Evolutionary conservation across 2,329 filamentous ascomycete species (phyloP), one percentile per base, ranked within the genome.

Genomic region (Botrytis cinerea): DNA sequence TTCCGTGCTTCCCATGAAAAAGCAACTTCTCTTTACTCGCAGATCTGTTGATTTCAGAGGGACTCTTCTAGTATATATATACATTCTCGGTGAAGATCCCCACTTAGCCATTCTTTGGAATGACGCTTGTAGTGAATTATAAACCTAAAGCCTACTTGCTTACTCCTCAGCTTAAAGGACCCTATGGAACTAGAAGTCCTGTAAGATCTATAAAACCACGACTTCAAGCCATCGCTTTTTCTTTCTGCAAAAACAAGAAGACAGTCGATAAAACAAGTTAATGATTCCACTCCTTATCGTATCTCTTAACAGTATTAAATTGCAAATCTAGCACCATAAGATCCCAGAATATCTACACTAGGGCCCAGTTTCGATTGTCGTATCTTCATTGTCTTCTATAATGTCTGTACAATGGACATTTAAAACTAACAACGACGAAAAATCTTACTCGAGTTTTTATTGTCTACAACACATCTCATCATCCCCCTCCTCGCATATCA

Each of bases 251-350:
- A 5, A 54, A 4, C 12, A 12, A n/a, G 25, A 54, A 4, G 48
- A 38, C 38, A 38, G 7, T 9, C 7, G 8, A 38, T 9, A 38
- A 38, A 9, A 8, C 38, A 51, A 4, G 48, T 25, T 54, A 8
- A 16, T 16, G 1, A n/a, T 14, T n/a, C 14, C 9, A 5, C 5
- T 0, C 25, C 5, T 25, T 16, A 16, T 54, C 5, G n/a, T n/a
- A 7, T 51, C 48, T 51, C 10, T 14, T 6, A 12, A 9, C n/a
- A 6, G 12, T 16, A 16, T 14, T 12, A 59, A 59, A 3, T 9
- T 59, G 6, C 16, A 59, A 1, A 18, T 14, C 25, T 14, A 28
- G n/a, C 12, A 14, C n/a, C 16, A 5, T 12, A 25, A 22, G 10
- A 51, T 45, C 16, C 12, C 12, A 2, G 4, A 16, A 10, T 43